Evolutionary conservation across 345 rosid species (phyloP).

Genomic region (Citrus sinensis): DNA sequence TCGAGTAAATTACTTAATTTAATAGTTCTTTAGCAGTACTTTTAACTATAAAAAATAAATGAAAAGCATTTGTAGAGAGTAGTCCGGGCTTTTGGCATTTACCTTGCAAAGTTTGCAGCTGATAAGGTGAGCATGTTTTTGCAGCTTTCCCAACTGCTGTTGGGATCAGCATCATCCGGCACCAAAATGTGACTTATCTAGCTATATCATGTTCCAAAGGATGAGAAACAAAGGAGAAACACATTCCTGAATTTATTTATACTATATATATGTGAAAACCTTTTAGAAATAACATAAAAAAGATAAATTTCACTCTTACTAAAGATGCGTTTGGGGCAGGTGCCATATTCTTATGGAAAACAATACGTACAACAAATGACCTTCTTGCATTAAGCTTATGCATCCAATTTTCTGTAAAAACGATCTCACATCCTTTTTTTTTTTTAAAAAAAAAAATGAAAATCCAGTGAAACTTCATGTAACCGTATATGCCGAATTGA

Average conservation of each 20-base stretch:
- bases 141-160: slow-evolving; percentile 76
- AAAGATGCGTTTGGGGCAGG: no score
- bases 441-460: rapidly evolving
- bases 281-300: no score
- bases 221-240: no score
- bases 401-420: background rate
- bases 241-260: no score
- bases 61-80: slow-evolving; percentile 37
- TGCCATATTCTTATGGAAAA: no score
- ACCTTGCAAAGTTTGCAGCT: slow-evolving; percentile 78
- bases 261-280: no score
- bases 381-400: background rate
- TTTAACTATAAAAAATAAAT: slow-evolving; percentile 1
- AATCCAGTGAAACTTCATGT: no score
- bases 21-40: no score
- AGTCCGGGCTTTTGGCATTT: background rate
- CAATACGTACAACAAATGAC: background rate
- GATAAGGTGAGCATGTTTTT: slow-evolving; percentile 51
- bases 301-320: no score
- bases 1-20: no score
- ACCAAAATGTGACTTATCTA: slow-evolving; percentile 79
- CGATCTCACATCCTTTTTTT: background rate
- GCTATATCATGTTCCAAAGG: background rate
- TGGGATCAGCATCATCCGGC: slow-evolving; percentile 72
- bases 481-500: background rate